Evolutionary conservation across 2,329 filamentous ascomycete genomes (phyloP).

Genomic region (Cercospora sesami): DNA sequence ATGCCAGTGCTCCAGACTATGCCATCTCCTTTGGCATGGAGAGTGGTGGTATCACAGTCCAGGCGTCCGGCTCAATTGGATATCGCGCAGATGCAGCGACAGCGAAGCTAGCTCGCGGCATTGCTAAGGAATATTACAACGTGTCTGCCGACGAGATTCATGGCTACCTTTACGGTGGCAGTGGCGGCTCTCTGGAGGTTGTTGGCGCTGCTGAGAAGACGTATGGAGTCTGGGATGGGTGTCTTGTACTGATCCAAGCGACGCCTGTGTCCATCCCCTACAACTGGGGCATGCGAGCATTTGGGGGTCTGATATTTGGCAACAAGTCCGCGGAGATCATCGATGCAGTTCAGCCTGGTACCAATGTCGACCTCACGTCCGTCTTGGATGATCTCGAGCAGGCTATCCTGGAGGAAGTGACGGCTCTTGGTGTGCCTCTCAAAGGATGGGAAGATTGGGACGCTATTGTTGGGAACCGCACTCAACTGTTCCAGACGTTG

Average conservation of each 20-base stretch:
- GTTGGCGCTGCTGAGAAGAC: background rate
- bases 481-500: background rate
- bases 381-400: background rate
- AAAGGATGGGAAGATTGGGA: background rate
- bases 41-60: background rate
- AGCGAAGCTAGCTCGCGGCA: background rate
- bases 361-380: background rate
- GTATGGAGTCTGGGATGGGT: background rate
- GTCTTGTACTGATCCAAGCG: background rate
- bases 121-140: background rate
- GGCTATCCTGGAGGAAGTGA: background rate
- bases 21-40: background rate
- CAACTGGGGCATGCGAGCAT: background rate
- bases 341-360: background rate
- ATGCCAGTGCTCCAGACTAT: background rate
- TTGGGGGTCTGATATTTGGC: background rate
- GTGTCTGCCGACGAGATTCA: background rate
- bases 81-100: background rate
- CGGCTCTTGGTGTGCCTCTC: background rate
- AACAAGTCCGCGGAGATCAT: background rate
- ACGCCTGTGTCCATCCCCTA: background rate
- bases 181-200: background rate
- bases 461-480: background rate
- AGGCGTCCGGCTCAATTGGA: background rate
- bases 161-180: background rate